These are phyloP conservation scores for Hypoxylon crocopeplum DNA, from an alignment of 495 filamentous ascomycete genomes.

Conservation along the genomic window DNA sequence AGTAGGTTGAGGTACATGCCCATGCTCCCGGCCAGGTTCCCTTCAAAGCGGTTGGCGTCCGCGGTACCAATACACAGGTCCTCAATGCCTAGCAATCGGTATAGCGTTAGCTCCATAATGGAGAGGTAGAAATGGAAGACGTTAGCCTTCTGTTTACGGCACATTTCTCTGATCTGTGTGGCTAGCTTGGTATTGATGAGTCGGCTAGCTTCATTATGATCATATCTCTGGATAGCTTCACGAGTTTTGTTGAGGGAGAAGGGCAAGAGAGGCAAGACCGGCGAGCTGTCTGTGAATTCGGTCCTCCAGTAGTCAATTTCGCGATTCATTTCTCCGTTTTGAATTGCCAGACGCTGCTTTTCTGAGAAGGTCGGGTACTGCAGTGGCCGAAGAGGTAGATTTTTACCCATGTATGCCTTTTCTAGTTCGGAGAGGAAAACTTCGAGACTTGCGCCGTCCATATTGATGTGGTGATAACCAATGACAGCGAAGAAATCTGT, in stretches of 20 bases:
- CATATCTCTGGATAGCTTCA: background rate
- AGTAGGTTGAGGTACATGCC: constrained; percentile 58
- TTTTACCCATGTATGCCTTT: constrained; percentile 43
- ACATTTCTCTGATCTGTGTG: background rate
- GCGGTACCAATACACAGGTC: constrained; percentile 41
- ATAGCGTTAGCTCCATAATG: constrained; percentile 36
- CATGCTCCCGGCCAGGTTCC: constrained; percentile 37
- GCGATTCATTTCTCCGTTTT: constrained; percentile 7
- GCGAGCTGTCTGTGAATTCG: constrained; percentile 25
- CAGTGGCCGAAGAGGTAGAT: background rate
- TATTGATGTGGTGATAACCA: constrained; percentile 39
- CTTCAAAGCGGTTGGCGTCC: constrained; percentile 43
- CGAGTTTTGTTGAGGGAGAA: background rate
- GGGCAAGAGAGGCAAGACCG: constrained; percentile 36
- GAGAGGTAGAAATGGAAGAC: constrained; percentile 47
- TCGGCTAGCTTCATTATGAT: too few species aligned
- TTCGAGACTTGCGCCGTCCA: constrained; percentile 38
- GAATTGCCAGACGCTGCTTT: constrained; percentile 6
- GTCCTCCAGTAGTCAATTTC: constrained; percentile 47
- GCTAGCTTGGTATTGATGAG: background rate
- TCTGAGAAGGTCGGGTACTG: constrained; percentile 32
- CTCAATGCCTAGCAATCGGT: constrained; percentile 34
- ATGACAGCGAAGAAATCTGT: too few species aligned
- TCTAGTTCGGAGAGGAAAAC: constrained; percentile 45
- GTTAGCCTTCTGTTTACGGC: constrained; percentile 25